Evolutionary conservation across 1,284 basidiomycete genomes (phyloP).

Genomic region (Coriolopsis trogii): DNA sequence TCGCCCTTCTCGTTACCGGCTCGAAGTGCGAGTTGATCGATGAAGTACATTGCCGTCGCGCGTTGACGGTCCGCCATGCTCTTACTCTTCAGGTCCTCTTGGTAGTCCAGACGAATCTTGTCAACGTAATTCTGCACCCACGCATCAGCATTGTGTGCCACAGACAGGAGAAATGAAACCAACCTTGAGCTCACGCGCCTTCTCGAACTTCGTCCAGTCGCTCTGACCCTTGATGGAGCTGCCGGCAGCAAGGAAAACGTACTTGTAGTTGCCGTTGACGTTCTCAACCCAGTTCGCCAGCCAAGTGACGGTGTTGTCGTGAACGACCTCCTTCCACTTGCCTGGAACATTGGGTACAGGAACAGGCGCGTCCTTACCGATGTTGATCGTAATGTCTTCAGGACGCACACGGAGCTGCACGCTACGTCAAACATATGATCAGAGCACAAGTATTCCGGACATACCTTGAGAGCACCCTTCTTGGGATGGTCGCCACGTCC

Average conservation of each 20-base stretch:
- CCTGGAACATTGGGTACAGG: conserved; percentile 89
- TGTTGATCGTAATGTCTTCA: conserved; percentile 95
- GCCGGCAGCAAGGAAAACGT: conserved; percentile 93
- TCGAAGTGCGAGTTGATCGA: conserved; percentile 92
- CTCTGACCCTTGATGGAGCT: conserved; percentile 96
- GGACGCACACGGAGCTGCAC: conserved; percentile 81
- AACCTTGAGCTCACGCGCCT: conserved; percentile 93
- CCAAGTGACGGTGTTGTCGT: conserved; percentile 97
- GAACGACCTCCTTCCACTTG: conserved; percentile 83
- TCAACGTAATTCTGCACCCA: conserved; percentile 80
- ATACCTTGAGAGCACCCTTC: conserved; percentile 94
- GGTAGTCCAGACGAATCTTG: conserved; percentile 87
- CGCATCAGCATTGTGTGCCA: not conserved
- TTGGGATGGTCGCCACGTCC: conserved; percentile 98
- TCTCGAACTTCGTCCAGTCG: conserved; percentile 96
- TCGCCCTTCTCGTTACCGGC: conserved; percentile 98
- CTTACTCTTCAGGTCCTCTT: conserved; percentile 82
- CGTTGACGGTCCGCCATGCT: conserved; percentile 92
- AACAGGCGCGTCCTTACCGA: conserved; percentile 72
- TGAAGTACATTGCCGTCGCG: conserved; percentile 97
- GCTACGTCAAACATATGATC: conserved; percentile 3
- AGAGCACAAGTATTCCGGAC: conserved; percentile 17
- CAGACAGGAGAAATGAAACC: conserved; percentile 13
- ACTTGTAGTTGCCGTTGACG: conserved; percentile 90
- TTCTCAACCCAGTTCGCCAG: conserved; percentile 98